These are phyloP conservation scores for Casuarina equisetifolia DNA, from an alignment of 306 rosid species.

Conservation along the genomic window DNA sequence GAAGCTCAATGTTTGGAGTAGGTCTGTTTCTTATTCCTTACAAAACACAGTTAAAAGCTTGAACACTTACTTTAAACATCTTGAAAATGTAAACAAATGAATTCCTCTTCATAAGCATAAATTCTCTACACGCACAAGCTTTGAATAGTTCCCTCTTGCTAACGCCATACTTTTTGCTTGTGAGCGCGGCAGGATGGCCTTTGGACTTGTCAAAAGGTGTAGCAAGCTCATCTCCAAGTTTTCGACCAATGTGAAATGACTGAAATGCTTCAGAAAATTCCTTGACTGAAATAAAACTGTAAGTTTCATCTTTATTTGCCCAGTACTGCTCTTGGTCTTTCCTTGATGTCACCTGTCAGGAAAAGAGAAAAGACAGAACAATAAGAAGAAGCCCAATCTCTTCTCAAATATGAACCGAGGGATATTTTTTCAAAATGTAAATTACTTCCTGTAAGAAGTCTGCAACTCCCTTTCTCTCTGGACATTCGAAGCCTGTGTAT, in stretches of 20 bases:
- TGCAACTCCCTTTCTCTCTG: slow-evolving; percentile 53
- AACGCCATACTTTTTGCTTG: slow-evolving; percentile 44
- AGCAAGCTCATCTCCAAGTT: slow-evolving; percentile 44
- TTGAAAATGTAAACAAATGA: slow-evolving; percentile 43
- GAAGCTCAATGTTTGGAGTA: neutral
- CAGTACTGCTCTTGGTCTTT: slow-evolving; percentile 53
- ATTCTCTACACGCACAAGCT: slow-evolving; percentile 42
- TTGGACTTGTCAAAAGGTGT: slow-evolving; percentile 42
- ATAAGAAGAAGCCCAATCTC: neutral
- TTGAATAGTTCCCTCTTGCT: slow-evolving; percentile 44
- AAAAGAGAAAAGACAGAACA: neutral
- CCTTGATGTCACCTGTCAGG: slow-evolving; percentile 42
- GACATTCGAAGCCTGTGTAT: slow-evolving; percentile 46
- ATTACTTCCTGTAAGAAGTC: slow-evolving; percentile 54
- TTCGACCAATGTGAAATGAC: slow-evolving; percentile 40
- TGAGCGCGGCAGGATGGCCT: slow-evolving; percentile 43
- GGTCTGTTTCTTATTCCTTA: neutral
- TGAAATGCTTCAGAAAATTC: slow-evolving; percentile 47
- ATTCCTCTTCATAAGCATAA: slow-evolving; percentile 46
- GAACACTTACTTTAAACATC: slow-evolving; percentile 33
- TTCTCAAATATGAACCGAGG: neutral
- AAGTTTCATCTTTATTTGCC: slow-evolving; percentile 26
- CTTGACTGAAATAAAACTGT: slow-evolving; percentile 28
- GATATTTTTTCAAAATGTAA: neutral
- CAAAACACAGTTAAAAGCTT: neutral